Percentiles rank a stretch among this genome's conserved stretches.
Conservation (phyloP, 1,284 basidiomycete species). For the Fistulinella staudtii region DNA sequence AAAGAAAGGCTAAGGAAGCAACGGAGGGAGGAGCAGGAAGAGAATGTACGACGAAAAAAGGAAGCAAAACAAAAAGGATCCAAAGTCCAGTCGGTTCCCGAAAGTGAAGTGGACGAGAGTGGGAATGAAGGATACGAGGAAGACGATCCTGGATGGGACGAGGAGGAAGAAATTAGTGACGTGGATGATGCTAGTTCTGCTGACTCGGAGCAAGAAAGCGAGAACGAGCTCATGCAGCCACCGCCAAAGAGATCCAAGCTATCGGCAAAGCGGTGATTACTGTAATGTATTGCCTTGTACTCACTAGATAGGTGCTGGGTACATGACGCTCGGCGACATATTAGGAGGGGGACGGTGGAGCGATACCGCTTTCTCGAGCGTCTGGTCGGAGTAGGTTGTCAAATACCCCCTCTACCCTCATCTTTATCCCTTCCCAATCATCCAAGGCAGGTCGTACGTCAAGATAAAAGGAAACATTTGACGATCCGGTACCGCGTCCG, state of each 20-base stretch:
- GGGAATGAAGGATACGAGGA: slow-evolving; percentile 43
- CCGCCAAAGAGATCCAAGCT: slow-evolving; percentile 38
- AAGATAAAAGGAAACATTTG: slow-evolving; percentile 78
- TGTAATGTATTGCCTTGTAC: slow-evolving; percentile 11
- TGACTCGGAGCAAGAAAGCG: slow-evolving; percentile 41
- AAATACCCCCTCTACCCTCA: slow-evolving; percentile 61
- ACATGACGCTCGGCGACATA: slow-evolving; percentile 7
- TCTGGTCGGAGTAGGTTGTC: slow-evolving; percentile 36
- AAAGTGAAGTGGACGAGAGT: slow-evolving; percentile 28
- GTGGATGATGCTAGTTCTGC: slow-evolving; percentile 48
- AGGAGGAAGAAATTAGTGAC: slow-evolving; percentile 62
- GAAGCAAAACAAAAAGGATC: slow-evolving; percentile 36
- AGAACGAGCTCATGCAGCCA: slow-evolving; percentile 33
- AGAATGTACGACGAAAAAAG: slow-evolving; percentile 82
- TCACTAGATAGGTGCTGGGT: slow-evolving; percentile 6
- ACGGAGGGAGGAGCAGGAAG: slow-evolving; percentile 81
- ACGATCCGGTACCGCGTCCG: slow-evolving; percentile 54
- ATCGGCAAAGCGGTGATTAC: slow-evolving; percentile 36
- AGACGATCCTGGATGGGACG: slow-evolving; percentile 52
- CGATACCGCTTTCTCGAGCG: slow-evolving; percentile 14
- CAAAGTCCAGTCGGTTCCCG: slow-evolving; percentile 26
- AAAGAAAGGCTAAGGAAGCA: slow-evolving; percentile 73
- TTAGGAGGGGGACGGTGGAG: slow-evolving; percentile 22
- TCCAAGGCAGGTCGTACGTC: slow-evolving; percentile 94
- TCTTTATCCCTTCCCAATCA: slow-evolving; percentile 83